These are phyloP conservation scores for Nigrospora osmanthi DNA, from an alignment of 2,329 filamentous ascomycete genomes.

Conservation along the genomic window DNA sequence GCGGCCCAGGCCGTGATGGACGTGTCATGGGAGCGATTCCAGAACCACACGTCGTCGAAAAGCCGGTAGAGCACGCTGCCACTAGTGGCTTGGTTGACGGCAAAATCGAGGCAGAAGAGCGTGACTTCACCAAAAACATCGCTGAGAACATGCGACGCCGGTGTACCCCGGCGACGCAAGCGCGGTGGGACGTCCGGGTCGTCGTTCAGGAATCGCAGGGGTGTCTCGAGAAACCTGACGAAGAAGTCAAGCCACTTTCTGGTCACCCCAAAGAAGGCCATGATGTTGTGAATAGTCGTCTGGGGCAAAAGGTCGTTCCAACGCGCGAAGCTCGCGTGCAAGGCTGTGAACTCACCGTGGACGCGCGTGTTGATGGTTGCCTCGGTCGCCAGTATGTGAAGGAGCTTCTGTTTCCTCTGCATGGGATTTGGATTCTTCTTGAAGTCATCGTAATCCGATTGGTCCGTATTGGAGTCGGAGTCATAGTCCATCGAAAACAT, in stretches of 20 bases:
- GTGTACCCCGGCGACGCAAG: conserved; percentile 46
- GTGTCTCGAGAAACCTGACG: conserved; percentile 47
- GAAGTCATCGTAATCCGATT: too few relatives aligned
- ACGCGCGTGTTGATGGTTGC: conserved; percentile 34
- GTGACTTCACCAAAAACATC: conserved; percentile 52
- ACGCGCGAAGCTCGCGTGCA: conserved; percentile 37
- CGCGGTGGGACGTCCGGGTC: conserved; percentile 32
- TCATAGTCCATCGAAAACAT: too few relatives aligned
- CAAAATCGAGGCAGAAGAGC: conserved; percentile 58
- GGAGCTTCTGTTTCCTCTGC: conserved; percentile 36
- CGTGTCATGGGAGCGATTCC: conserved; percentile 42
- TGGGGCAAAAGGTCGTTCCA: conserved; percentile 42
- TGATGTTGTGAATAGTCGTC: conserved; percentile 45
- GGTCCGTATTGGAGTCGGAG: not conserved
- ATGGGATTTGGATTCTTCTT: conserved; percentile 17
- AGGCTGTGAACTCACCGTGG: conserved; percentile 34
- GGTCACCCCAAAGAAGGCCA: conserved; percentile 52
- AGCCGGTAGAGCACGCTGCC: conserved; percentile 52
- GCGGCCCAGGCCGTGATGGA: conserved; percentile 53
- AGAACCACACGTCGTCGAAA: conserved; percentile 62
- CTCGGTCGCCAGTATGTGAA: conserved; percentile 40
- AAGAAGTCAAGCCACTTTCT: conserved; percentile 52
- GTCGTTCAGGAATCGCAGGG: conserved; percentile 49
- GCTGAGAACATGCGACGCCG: conserved; percentile 51
- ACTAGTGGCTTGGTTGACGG: conserved; percentile 49